A percentile compares a stretch with the other conserved stretches of the same genome.
phyloP scores from a whole-genome alignment of 371 early-diverging fungal genomes.

The Lichtheimia ramosa region DNA sequence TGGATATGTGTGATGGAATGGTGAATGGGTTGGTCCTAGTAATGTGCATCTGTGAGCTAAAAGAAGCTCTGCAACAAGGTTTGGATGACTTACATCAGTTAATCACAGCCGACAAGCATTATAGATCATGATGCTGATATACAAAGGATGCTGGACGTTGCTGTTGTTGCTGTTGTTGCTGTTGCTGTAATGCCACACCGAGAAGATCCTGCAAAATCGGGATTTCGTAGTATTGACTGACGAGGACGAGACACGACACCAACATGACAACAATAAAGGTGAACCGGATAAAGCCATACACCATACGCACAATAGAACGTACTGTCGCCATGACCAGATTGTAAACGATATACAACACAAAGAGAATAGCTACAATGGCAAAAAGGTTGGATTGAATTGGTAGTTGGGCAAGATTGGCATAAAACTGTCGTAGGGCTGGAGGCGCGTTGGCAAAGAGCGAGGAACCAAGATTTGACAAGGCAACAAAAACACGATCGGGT shows the following conservation, averaged over 20 bases:
- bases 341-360: constrained; percentile 34
- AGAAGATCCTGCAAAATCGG: constrained; percentile 3
- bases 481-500: constrained; percentile 20
- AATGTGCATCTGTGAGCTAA: too few relatives aligned
- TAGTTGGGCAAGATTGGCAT: constrained; percentile 19
- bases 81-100: too few relatives aligned
- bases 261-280: constrained; percentile 28
- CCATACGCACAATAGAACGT: constrained; percentile 30
- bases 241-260: constrained; percentile 15
- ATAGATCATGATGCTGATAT: too few relatives aligned
- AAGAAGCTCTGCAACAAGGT: too few relatives aligned
- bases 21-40: not conserved
- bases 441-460: constrained; percentile 21
- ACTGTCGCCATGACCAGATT: constrained; percentile 23
- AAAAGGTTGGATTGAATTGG: constrained; percentile 37
- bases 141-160: not conserved
- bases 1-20: not conserved
- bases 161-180: constrained; percentile 2
- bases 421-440: constrained; percentile 25
- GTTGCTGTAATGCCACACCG: constrained; percentile 1
- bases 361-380: constrained; percentile 26
- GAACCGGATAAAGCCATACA: constrained; percentile 42
- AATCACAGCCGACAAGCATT: not conserved
- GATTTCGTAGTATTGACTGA: constrained; percentile 22
- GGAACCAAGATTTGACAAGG: constrained; percentile 7